phyloP scores from a whole-genome alignment of 2,329 filamentous ascomycete genomes.

The Venturia carpophila region DNA sequence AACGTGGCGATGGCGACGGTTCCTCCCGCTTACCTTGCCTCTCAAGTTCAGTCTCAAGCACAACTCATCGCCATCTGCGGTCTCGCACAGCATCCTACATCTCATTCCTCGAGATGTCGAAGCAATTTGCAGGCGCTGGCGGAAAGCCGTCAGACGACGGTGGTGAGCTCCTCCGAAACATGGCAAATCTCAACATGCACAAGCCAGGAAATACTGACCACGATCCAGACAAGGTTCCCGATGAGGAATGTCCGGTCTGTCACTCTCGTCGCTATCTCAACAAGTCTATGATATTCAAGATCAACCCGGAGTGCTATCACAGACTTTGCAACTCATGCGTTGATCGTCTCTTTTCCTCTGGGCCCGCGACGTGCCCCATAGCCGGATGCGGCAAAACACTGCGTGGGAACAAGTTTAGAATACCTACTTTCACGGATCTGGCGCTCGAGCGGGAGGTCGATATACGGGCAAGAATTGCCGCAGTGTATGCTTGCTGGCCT shows the following conservation, averaged over 20 bases:
- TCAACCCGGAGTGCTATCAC: constrained; percentile 98
- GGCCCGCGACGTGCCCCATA: constrained; percentile 86
- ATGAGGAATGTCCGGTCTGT: constrained; percentile 71
- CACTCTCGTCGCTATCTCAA: constrained; percentile 95
- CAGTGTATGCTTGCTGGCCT: constrained; percentile 2
- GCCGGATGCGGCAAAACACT: constrained; percentile 81
- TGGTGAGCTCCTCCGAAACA: constrained; percentile 11
- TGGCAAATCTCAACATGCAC: constrained; percentile 14
- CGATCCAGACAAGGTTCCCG: constrained; percentile 15
- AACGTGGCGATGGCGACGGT: not conserved
- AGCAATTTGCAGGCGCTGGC: not conserved
- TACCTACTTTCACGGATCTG: constrained; percentile 84
- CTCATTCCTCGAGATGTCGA: not conserved
- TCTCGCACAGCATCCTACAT: not conserved
- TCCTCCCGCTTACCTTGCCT: not conserved
- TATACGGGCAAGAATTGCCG: constrained; percentile 68
- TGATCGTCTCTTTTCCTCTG: constrained; percentile 84
- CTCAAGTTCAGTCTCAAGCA: not conserved
- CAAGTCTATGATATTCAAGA: constrained; percentile 84
- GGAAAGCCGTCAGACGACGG: constrained; percentile 4
- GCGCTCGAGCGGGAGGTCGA: constrained; percentile 88
- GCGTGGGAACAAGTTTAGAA: constrained; percentile 73
- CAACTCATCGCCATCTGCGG: not conserved
- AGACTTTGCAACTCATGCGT: constrained; percentile 97
- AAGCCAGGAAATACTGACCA: constrained; percentile 9